Percentiles rank a stretch among this genome's conserved stretches.
Conservation (phyloP, 129 eudicot genomes). For the Ambrosia trifida region DNA sequence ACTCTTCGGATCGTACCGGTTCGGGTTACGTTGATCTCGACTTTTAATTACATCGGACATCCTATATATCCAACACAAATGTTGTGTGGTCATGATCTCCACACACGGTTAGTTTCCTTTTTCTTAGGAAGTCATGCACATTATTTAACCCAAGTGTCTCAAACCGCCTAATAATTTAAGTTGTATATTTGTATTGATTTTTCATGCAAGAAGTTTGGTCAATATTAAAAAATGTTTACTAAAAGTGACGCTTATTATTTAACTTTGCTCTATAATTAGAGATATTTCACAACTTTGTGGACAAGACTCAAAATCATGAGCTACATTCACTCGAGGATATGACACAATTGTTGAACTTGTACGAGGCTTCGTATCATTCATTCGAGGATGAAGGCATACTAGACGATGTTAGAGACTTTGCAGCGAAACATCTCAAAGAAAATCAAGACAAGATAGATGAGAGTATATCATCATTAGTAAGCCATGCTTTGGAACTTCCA, state of each 20-base stretch:
- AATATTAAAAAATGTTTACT: too few relatives aligned
- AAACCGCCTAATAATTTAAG: too few relatives aligned
- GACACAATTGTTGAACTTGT: neutral
- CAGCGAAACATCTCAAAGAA: neutral
- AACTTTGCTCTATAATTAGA: neutral
- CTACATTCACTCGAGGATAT: neutral
- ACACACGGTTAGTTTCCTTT: too few relatives aligned
- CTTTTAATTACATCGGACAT: too few relatives aligned
- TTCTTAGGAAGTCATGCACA: too few relatives aligned
- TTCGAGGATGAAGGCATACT: neutral
- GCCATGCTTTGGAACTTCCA: conserved; percentile 12
- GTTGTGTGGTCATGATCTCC: too few relatives aligned
- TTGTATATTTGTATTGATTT: neutral
- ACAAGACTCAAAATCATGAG: neutral
- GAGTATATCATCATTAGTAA: neutral
- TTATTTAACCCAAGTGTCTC: too few relatives aligned
- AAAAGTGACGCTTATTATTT: neutral
- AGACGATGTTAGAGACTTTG: neutral
- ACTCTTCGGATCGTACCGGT: too few relatives aligned
- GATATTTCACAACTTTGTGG: conserved; percentile 2
- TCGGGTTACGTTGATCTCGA: too few relatives aligned
- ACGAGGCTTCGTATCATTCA: conserved; percentile 6
- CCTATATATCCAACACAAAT: too few relatives aligned
- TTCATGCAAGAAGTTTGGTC: too few relatives aligned
- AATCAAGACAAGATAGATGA: neutral